Evolutionary conservation across 495 filamentous ascomycete genomes (phyloP).

Genomic region (Xylaria castorea): DNA sequence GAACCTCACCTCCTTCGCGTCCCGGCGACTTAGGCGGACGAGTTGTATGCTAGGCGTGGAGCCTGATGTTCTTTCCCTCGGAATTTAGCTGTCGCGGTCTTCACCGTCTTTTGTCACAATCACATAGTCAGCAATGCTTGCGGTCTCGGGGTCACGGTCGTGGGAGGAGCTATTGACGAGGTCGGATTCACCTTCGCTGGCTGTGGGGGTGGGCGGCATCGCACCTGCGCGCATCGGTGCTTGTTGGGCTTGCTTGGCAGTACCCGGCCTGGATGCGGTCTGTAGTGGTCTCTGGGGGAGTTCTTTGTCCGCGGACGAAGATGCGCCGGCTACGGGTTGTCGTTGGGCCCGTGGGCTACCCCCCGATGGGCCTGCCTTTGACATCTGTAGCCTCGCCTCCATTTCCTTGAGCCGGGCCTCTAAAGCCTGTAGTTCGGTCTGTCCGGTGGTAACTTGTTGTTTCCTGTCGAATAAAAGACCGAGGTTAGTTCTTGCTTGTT

Average conservation of each 20-base stretch:
- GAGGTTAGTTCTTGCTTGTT: constrained; percentile 31
- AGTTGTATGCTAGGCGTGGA: background rate
- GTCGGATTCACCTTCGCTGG: constrained; percentile 65
- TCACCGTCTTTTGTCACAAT: constrained; percentile 44
- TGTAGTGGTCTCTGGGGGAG: constrained; percentile 40
- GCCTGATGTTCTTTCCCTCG: background rate
- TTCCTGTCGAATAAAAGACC: constrained; percentile 56
- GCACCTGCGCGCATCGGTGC: constrained; percentile 53
- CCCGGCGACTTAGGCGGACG: background rate
- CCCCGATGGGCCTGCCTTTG: constrained; percentile 30
- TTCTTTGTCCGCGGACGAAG: constrained; percentile 34
- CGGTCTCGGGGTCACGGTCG: constrained; percentile 37
- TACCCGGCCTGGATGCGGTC: constrained; percentile 49
- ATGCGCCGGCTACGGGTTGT: constrained; percentile 43
- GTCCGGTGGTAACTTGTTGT: constrained; percentile 68
- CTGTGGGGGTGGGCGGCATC: constrained; percentile 62
- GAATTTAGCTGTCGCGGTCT: constrained; percentile 40
- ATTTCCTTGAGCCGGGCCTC: constrained; percentile 84
- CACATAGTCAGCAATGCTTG: constrained; percentile 43
- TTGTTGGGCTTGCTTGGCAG: constrained; percentile 50
- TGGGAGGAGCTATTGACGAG: constrained; percentile 44
- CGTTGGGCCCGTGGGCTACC: constrained; percentile 43
- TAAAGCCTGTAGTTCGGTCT: constrained; percentile 83
- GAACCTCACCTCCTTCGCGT: background rate
- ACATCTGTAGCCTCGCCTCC: constrained; percentile 74